Conservation (phyloP, 2,329 filamentous ascomycete species). For the Emmonsiellopsis sp. region DNA sequence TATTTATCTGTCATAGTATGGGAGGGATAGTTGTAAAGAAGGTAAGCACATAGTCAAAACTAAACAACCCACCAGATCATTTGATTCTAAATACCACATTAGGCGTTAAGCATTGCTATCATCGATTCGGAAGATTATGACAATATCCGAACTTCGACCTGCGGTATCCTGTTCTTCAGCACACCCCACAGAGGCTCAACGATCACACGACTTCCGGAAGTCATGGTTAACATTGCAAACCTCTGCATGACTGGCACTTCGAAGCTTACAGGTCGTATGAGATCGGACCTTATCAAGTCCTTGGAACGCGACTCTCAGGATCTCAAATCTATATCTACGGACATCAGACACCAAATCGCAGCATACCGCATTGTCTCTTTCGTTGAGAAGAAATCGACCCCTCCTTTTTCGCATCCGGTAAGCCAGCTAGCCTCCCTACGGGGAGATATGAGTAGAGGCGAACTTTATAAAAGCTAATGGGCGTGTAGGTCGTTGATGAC, state of each 20-base stretch:
- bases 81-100: not conserved
- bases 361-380: not conserved
- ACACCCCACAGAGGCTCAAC: not conserved
- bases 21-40: not conserved
- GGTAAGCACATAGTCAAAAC: not conserved
- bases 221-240: not conserved
- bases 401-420: not conserved
- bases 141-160: not conserved
- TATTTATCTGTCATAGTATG: not conserved
- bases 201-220: not conserved
- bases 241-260: not conserved
- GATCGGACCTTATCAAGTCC: not conserved
- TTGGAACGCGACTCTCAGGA: not conserved
- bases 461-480: not conserved
- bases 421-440: not conserved
- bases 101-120: not conserved
- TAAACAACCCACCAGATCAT: not conserved
- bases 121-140: not conserved
- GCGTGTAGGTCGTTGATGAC: not conserved
- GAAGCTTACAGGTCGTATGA: not conserved
- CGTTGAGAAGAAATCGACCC: not conserved
- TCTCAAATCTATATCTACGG: not conserved
- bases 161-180: not conserved
- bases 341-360: not conserved
- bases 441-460: not conserved